These are phyloP conservation scores for Cyclotella atomus DNA, from an alignment of 108 stramenopile genomes.

Conservation along the genomic window DNA sequence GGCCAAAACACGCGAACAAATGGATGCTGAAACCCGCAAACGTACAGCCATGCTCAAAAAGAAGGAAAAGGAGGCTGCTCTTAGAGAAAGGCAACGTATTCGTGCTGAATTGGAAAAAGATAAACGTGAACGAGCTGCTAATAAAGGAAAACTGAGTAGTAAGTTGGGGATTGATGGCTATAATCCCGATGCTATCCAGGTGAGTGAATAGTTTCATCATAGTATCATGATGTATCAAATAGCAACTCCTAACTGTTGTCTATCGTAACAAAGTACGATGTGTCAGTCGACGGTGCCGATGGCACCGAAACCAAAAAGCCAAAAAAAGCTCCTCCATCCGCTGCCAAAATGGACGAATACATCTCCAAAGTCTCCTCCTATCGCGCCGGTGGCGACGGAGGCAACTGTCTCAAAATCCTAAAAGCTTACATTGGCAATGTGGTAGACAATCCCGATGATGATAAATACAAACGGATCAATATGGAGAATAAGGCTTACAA, in stretches of 20 bases:
- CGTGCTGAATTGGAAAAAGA: slow-evolving; percentile 92
- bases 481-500: slow-evolving; percentile 95
- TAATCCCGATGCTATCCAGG: slow-evolving; percentile 90
- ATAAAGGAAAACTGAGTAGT: slow-evolving; percentile 86
- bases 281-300: slow-evolving; percentile 44
- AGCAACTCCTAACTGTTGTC: too few species aligned
- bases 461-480: slow-evolving; percentile 87
- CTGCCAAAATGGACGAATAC: slow-evolving; percentile 85
- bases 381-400: slow-evolving; percentile 93
- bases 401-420: slow-evolving; percentile 89
- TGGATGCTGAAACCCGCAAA: slow-evolving; percentile 87
- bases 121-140: slow-evolving; percentile 84
- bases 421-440: slow-evolving; percentile 87
- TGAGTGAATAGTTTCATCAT: too few species aligned
- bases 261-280: too few species aligned
- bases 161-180: slow-evolving; percentile 93
- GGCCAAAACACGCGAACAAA: slow-evolving; percentile 84
- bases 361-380: slow-evolving; percentile 82
- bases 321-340: slow-evolving; percentile 57
- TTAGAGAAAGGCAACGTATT: slow-evolving; percentile 86
- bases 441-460: slow-evolving; percentile 83
- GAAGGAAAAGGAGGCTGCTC: slow-evolving; percentile 75
- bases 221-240: too few species aligned
- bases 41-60: slow-evolving; percentile 66
- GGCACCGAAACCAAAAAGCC: slow-evolving; percentile 39